Evolutionary conservation across 371 early-diverging fungal species (phyloP).

Genomic region (Mucor velutinosus): DNA sequence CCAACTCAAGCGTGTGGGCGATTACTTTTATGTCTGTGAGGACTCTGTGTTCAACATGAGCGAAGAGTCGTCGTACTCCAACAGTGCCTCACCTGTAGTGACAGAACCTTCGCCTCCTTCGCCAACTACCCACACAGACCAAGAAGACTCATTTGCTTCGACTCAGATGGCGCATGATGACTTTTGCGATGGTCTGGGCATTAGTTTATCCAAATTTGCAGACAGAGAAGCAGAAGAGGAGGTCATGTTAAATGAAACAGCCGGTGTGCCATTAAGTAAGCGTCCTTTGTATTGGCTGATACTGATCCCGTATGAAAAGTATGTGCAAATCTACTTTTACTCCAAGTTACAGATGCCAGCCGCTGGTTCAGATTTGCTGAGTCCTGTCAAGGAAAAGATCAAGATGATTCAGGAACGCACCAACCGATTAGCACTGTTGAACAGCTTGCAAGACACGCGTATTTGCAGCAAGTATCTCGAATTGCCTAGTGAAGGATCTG

Average conservation of each 20-base stretch:
- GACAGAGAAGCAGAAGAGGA: slow-evolving; percentile 8
- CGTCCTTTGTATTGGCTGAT: slow-evolving; percentile 70
- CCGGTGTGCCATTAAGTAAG: slow-evolving; percentile 4
- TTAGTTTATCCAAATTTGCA: slow-evolving; percentile 21
- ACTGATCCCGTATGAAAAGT: slow-evolving; percentile 52
- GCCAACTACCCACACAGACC: not conserved
- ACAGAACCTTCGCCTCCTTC: not conserved
- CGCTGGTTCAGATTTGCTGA: slow-evolving; percentile 50
- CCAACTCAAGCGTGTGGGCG: slow-evolving; percentile 48
- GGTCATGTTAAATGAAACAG: not conserved
- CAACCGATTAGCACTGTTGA: slow-evolving; percentile 67
- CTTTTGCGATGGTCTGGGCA: slow-evolving; percentile 46
- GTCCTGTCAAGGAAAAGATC: slow-evolving; percentile 57
- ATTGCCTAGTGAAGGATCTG: slow-evolving; percentile 33
- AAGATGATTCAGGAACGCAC: slow-evolving; percentile 61
- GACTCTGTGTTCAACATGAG: slow-evolving; percentile 40
- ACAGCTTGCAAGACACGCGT: slow-evolving; percentile 67
- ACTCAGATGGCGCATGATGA: slow-evolving; percentile 15
- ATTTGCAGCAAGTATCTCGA: slow-evolving; percentile 75
- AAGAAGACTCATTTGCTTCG: not conserved
- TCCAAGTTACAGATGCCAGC: slow-evolving; percentile 57
- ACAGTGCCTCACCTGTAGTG: slow-evolving; percentile 16
- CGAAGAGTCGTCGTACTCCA: slow-evolving; percentile 27
- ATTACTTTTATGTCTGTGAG: slow-evolving; percentile 64
- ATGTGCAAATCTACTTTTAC: slow-evolving; percentile 69